Percentiles rank a stretch among this genome's conserved stretches.
phyloP scores from a whole-genome alignment of 257 asterid genomes.

The Perilla frutescens region DNA sequence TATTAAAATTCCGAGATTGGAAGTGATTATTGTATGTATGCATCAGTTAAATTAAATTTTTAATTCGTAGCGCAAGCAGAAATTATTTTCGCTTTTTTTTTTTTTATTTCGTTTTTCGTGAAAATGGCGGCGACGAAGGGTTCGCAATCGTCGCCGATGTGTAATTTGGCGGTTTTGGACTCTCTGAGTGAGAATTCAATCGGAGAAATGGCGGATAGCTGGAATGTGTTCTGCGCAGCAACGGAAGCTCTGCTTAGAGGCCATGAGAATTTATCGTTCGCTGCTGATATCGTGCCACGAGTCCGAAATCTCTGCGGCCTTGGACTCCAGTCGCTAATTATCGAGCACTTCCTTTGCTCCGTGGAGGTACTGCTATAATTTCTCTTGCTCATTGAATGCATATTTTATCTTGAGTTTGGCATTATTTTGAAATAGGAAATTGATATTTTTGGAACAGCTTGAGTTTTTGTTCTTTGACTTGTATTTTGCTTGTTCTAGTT shows the following conservation, averaged over 20 bases:
- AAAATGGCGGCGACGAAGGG: conserved; percentile 58
- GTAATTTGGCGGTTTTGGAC: conserved; percentile 63
- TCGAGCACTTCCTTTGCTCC: conserved; percentile 71
- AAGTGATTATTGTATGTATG: neutral
- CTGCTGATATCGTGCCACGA: conserved; percentile 50
- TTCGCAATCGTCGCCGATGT: conserved; percentile 46
- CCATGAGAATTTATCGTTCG: conserved; percentile 48
- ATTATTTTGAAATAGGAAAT: conserved; percentile 9
- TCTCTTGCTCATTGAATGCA: conserved; percentile 14
- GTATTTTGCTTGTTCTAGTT: neutral
- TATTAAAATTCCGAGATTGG: neutral
- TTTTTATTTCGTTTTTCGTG: conserved; percentile 14
- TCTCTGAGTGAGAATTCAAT: conserved; percentile 52
- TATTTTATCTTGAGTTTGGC: neutral
- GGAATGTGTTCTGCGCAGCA: conserved; percentile 68
- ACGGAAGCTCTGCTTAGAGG: conserved; percentile 59
- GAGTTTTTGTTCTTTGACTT: neutral
- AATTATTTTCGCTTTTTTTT: neutral
- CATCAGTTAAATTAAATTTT: conserved; percentile 29
- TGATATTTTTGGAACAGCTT: neutral
- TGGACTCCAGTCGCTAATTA: conserved; percentile 71
- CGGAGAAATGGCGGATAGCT: conserved; percentile 61
- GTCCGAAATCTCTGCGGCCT: conserved; percentile 55
- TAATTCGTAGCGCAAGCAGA: conserved; percentile 17
- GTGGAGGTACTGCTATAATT: conserved; percentile 57